A percentile compares a stretch with the other conserved stretches of the same genome.
These are phyloP conservation scores for Cladosporium sp. DNA, from an alignment of 2,329 filamentous ascomycete species.

Conservation along the genomic window DNA sequence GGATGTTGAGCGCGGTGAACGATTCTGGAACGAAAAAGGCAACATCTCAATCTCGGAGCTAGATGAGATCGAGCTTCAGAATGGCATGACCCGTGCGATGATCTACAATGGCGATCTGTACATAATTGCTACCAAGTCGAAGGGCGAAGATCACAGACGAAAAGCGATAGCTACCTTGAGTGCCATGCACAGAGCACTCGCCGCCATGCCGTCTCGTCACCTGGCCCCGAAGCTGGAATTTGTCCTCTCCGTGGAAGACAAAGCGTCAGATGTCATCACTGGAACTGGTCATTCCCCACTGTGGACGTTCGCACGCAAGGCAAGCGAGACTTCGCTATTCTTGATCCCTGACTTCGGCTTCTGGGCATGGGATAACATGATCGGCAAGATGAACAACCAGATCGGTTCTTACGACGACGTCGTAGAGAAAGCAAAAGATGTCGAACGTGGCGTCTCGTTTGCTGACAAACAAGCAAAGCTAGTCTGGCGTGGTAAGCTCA, in stretches of 20 bases:
- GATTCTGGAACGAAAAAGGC: conserved; percentile 16
- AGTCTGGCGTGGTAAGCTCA: conserved; percentile 29
- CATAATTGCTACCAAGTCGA: conserved; percentile 27
- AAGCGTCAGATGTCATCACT: conserved; percentile 11
- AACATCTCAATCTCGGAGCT: conserved; percentile 13
- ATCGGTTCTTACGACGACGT: conserved; percentile 27
- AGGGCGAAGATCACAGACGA: conserved; percentile 20
- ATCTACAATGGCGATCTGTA: conserved; percentile 33
- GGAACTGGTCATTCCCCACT: conserved; percentile 37
- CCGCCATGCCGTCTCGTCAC: conserved; percentile 42
- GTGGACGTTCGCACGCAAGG: conserved; percentile 45
- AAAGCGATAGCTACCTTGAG: conserved; percentile 46
- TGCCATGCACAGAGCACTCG: conserved; percentile 50
- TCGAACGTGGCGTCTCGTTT: conserved; percentile 2
- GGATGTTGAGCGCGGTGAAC: conserved; percentile 23
- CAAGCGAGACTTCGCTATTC: conserved; percentile 38
- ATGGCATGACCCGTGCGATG: conserved; percentile 27
- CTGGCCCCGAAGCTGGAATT: conserved; percentile 50
- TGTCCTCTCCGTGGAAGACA: conserved; percentile 46
- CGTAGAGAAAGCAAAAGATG: conserved; percentile 26
- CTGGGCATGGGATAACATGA: conserved; percentile 52
- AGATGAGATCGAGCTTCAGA: conserved; percentile 22
- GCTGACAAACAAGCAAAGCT: conserved; percentile 18
- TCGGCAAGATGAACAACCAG: conserved; percentile 36
- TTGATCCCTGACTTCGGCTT: conserved; percentile 55